phyloP scores from a whole-genome alignment of 441 rosid species.

The Rhodomyrtus psidioides region DNA sequence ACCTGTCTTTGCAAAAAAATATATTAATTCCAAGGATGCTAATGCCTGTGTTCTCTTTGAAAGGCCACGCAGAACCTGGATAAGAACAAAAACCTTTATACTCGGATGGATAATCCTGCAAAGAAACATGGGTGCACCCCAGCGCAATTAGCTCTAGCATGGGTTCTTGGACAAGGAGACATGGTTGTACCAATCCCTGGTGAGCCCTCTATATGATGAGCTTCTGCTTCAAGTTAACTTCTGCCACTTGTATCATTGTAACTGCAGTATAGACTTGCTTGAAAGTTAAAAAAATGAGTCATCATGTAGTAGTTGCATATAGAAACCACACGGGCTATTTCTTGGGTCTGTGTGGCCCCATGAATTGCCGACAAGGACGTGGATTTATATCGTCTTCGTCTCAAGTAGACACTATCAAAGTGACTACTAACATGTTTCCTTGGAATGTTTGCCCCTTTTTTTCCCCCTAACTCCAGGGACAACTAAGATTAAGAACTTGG shows the following conservation, averaged over 20 bases:
- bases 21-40: background rate
- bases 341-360: background rate
- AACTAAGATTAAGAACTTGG: background rate
- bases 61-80: slow-evolving; percentile 28
- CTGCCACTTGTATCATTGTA: background rate
- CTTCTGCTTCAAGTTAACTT: background rate
- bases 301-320: background rate
- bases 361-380: background rate
- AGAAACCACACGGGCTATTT: background rate
- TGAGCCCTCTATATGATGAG: slow-evolving; percentile 1
- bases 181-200: slow-evolving; percentile 50
- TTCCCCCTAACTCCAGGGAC: background rate
- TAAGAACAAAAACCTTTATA: slow-evolving; percentile 30
- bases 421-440: background rate
- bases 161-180: slow-evolving; percentile 40
- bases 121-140: slow-evolving; percentile 28
- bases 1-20: background rate
- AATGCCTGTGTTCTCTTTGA: background rate
- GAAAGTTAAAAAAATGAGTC: background rate
- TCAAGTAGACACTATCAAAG: background rate
- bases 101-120: slow-evolving; percentile 17
- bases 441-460: background rate
- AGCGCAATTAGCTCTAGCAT: slow-evolving; percentile 42
- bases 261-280: background rate
- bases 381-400: background rate